Evolutionary conservation across 371 early-diverging fungal genomes (phyloP), one percentile per base, ranked within the genome.

Genomic region (Mortierella sp.): DNA sequence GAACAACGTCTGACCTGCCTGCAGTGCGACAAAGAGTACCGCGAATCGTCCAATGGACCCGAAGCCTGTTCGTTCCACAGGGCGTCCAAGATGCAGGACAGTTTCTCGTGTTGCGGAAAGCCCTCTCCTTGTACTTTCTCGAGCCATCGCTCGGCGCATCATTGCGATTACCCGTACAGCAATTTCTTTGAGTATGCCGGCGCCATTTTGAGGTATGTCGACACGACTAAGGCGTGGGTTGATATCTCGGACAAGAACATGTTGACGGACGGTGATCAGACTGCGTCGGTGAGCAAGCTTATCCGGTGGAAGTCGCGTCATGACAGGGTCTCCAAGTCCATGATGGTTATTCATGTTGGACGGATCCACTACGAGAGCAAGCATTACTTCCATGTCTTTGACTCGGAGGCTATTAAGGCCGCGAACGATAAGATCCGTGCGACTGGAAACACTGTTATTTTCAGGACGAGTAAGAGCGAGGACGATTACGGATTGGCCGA

Each of bases 21-120:
- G 47, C 91, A 91, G 76, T 91, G 91, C 63, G 75, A 83, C 52
- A 76, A 80, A 72, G 81, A 86, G 34, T 91, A 86, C 73, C 84
- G 83, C 0, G 85, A 84, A n/a, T 88, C 89, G 8, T 75, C 75
- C 54, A 91, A 91, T 54, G 89, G 89, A 2, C 88, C 88, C 2
- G 88, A 87, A 28, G 80, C 90, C 10, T 91, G 91, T 70, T 72
- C 87, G 11, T 91, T 91, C 79, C 91, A 91, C 79, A 82, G 71
- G 72, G 45, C 63, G 11, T 19, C 9, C 14, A 55, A 82, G 60
- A 47, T 76, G 52, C 72, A 60, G 26, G 79, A 84, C 42, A 50
- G 60, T 19, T 88, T 74, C 72, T 75, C 83, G 5, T 91, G 91
- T 82, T 91, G 91, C 55, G 90, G 89, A 14, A 77, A 86, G 14